Conservation (phyloP, 1,139 yeast species). For the Yamadazyma spencermartinsiae region DNA sequence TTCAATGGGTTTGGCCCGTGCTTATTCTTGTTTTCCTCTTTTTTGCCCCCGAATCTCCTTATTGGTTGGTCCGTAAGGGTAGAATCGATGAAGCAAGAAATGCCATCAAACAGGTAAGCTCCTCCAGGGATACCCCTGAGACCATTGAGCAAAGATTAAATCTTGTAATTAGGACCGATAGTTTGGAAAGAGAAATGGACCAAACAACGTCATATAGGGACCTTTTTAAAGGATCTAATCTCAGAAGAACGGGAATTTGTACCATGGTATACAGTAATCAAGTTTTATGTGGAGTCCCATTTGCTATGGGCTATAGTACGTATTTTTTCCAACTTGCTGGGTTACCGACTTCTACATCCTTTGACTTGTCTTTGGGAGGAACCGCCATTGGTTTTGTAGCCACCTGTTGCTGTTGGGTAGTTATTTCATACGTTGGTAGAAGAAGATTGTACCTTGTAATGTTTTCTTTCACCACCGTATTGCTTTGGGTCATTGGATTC, state of each 20-base stretch:
- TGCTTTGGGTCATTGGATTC: constrained; percentile 44
- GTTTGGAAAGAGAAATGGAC: constrained; percentile 4
- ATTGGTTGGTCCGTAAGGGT: constrained; percentile 38
- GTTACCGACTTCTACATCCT: constrained; percentile 33
- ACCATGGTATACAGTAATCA: constrained; percentile 49
- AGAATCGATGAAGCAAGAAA: constrained; percentile 33
- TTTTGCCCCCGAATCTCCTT: constrained; percentile 41
- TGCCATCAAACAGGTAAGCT: neutral
- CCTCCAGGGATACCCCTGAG: constrained; percentile 2
- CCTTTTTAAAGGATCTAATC: constrained; percentile 48
- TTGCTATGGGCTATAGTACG: constrained; percentile 47
- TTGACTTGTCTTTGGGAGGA: constrained; percentile 42
- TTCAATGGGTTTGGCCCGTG: constrained; percentile 61
- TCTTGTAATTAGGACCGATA: constrained; percentile 1
- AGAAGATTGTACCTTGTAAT: constrained; percentile 46
- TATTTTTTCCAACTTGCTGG: constrained; percentile 54
- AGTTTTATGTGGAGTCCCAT: constrained; percentile 47
- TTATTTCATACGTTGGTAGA: constrained; percentile 46
- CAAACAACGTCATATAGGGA: constrained; percentile 33
- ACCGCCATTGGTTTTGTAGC: constrained; percentile 50
- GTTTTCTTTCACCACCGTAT: constrained; percentile 29
- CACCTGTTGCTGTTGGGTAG: constrained; percentile 49
- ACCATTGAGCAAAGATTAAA: constrained; percentile 2
- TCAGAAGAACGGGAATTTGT: constrained; percentile 54
- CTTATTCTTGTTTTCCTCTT: constrained; percentile 35